Percentiles rank a stretch among this genome's conserved stretches.
Evolutionary conservation across 1,284 basidiomycete genomes (phyloP).

Genomic region (Tilletia setariae): DNA sequence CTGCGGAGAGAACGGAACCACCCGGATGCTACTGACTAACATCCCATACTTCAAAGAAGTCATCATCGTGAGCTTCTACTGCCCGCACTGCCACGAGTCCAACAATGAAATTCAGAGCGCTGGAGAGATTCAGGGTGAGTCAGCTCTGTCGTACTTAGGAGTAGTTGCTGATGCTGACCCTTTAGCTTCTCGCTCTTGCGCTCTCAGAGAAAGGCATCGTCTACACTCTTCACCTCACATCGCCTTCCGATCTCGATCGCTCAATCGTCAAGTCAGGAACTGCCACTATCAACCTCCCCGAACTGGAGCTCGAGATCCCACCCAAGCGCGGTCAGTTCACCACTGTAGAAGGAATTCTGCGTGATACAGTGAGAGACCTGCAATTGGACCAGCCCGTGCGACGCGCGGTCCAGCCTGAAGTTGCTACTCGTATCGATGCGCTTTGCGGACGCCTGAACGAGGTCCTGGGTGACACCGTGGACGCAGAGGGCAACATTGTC

Average conservation of each 20-base stretch:
- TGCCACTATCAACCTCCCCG: constrained; percentile 78
- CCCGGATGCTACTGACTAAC: constrained; percentile 83
- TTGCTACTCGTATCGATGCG: constrained; percentile 73
- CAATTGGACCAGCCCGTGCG: constrained; percentile 80
- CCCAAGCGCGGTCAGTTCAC: constrained; percentile 81
- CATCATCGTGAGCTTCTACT: constrained; percentile 92
- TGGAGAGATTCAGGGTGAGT: constrained; percentile 75
- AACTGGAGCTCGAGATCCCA: constrained; percentile 87
- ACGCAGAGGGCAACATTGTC: constrained; percentile 8
- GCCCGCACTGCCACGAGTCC: constrained; percentile 81
- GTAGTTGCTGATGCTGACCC: no score
- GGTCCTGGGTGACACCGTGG: constrained; percentile 65
- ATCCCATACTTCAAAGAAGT: constrained; percentile 97
- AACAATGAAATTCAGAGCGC: constrained; percentile 97
- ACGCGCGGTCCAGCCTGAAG: constrained; percentile 73
- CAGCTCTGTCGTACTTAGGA: not conserved
- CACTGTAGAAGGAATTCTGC: constrained; percentile 87
- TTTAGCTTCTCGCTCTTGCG: not conserved
- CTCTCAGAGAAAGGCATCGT: constrained; percentile 56
- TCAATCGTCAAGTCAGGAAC: constrained; percentile 87
- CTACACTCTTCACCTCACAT: constrained; percentile 79
- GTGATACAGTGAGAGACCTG: constrained; percentile 80
- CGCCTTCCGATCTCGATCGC: constrained; percentile 74
- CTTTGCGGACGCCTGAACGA: constrained; percentile 69
- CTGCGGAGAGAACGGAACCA: constrained; percentile 87